These are phyloP conservation scores for Tanacetum coccineum DNA, from an alignment of 129 eudicot species.

Conservation along the genomic window DNA sequence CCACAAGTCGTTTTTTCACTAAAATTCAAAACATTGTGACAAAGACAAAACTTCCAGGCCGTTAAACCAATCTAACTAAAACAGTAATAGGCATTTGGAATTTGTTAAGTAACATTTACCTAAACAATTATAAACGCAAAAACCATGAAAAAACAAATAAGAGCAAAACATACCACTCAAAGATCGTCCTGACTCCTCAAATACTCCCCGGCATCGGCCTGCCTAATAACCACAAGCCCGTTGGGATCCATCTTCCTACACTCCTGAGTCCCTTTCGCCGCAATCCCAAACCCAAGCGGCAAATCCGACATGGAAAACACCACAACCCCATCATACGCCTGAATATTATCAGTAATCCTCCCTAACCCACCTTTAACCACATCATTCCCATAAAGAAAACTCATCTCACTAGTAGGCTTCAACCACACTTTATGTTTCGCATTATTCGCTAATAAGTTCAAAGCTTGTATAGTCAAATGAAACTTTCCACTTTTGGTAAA, in stretches of 20 bases:
- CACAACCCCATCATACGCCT: conserved; percentile 77
- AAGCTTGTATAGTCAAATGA: conserved; percentile 65
- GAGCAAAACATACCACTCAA: conserved; percentile 27
- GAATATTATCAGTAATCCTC: conserved; percentile 83
- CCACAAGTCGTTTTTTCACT: too few relatives aligned
- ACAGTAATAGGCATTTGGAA: too few relatives aligned
- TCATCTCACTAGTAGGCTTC: conserved; percentile 90
- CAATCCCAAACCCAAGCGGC: conserved; percentile 91
- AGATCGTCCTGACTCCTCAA: conserved; percentile 95
- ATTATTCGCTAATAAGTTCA: conserved; percentile 64
- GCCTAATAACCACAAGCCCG: conserved; percentile 81
- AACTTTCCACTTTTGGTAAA: conserved; percentile 78
- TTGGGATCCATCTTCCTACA: conserved; percentile 93
- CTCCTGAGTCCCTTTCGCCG: conserved; percentile 79
- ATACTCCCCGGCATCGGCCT: conserved; percentile 92
- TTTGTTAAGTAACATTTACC: too few relatives aligned
- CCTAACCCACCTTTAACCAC: conserved; percentile 94
- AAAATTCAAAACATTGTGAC: too few relatives aligned
- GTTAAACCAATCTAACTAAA: too few relatives aligned
- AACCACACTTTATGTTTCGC: conserved; percentile 97
- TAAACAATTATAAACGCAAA: neutral
- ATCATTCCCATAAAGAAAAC: conserved; percentile 82
- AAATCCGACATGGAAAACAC: conserved; percentile 91
- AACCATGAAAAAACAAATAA: neutral
- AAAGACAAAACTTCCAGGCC: too few relatives aligned